These are phyloP conservation scores for Blastobotrys aristatus DNA, from an alignment of 1,139 yeast genomes.

Conservation along the genomic window DNA sequence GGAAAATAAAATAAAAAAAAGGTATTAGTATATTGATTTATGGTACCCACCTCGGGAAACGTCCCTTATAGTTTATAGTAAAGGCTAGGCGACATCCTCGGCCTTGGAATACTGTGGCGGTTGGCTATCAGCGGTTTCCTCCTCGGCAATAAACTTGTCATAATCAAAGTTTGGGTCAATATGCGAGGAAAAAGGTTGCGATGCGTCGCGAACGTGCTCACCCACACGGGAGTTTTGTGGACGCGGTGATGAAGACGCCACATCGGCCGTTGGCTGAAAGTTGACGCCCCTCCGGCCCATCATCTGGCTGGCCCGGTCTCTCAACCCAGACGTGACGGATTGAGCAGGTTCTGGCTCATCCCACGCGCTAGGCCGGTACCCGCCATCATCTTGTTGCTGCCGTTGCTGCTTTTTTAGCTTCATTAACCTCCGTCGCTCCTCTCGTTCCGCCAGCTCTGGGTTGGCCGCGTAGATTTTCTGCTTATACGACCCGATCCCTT, in stretches of 20 bases:
- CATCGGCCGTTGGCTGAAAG: conserved; percentile 1
- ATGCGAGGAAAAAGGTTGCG: conserved; percentile 16
- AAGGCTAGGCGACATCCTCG: conserved; percentile 5
- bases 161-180: conserved; percentile 21
- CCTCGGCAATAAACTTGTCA: conserved; percentile 20
- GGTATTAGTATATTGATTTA: too few species aligned
- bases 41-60: too few species aligned
- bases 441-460: conserved; percentile 11
- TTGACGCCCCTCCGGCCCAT: conserved; percentile 5
- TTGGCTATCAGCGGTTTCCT: conserved; percentile 13
- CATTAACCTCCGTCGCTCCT: conserved; percentile 6
- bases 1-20: too few species aligned
- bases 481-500: conserved; percentile 18
- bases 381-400: conserved; percentile 1
- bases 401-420: conserved; percentile 10
- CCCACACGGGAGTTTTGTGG: neutral
- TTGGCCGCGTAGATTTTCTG: conserved; percentile 8
- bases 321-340: conserved; percentile 1
- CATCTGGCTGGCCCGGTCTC: neutral
- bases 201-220: conserved; percentile 9
- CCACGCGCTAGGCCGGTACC: conserved; percentile 12
- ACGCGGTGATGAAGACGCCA: neutral
- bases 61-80: too few species aligned
- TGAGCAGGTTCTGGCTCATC: conserved; percentile 1
- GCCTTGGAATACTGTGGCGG: too few species aligned